phyloP scores from a whole-genome alignment of 2,329 filamentous ascomycete species.

The Calonectria montana region DNA sequence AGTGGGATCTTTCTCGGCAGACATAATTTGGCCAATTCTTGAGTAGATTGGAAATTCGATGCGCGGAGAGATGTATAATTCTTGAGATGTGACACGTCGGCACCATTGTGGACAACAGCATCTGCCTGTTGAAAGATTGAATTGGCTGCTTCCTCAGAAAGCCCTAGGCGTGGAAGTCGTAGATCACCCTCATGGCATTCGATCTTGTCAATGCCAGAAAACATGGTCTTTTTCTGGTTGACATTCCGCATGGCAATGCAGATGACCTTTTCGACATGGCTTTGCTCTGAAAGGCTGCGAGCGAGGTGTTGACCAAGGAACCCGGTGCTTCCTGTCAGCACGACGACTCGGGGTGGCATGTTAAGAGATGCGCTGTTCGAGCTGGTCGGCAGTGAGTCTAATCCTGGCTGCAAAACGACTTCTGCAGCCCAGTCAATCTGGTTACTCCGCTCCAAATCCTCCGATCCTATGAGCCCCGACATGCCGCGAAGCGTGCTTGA shows the following conservation, averaged over 20 bases:
- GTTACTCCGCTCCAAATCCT: background rate
- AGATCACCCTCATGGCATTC: background rate
- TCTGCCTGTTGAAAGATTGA: background rate
- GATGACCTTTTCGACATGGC: background rate
- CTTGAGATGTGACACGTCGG: background rate
- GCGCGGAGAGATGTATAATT: background rate
- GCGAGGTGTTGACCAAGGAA: background rate
- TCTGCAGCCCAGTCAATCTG: slow-evolving; percentile 2
- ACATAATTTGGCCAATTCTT: background rate
- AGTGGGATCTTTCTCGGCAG: background rate
- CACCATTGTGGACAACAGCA: background rate
- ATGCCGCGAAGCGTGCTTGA: background rate
- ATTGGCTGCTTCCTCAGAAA: background rate
- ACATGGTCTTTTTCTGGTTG: background rate
- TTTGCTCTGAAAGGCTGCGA: background rate
- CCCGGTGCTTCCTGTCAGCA: slow-evolving; percentile 5
- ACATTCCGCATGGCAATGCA: slow-evolving; percentile 8
- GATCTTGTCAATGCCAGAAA: background rate
- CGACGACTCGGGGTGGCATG: background rate
- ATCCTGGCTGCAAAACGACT: background rate
- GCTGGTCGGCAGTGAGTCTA: background rate
- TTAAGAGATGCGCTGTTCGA: background rate
- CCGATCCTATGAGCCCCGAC: background rate
- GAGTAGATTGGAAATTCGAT: background rate
- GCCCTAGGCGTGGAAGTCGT: background rate